These are phyloP conservation scores for Colletotrichum sp. DNA, from an alignment of 2,329 filamentous ascomycete genomes.

Conservation along the genomic window DNA sequence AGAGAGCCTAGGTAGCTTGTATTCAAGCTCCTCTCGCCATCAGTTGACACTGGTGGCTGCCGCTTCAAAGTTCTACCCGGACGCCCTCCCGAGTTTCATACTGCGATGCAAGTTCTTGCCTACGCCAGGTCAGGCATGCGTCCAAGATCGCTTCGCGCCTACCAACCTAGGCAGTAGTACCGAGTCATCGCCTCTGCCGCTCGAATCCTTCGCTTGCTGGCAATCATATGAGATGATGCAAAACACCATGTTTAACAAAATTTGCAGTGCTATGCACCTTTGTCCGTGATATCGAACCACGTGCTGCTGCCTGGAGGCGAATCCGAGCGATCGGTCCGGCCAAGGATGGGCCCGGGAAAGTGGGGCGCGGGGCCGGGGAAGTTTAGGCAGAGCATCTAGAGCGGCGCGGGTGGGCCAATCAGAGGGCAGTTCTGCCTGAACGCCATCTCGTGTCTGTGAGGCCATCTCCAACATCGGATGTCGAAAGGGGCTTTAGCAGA, in stretches of 20 bases:
- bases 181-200: neutral
- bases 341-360: neutral
- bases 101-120: neutral
- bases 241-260: neutral
- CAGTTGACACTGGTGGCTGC: fast-evolving
- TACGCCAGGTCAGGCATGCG: neutral
- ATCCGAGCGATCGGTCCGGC: neutral
- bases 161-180: neutral
- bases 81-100: fast-evolving
- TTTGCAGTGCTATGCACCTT: neutral
- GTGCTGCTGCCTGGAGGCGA: neutral
- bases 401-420: neutral
- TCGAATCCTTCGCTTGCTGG: neutral
- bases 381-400: neutral
- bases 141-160: neutral
- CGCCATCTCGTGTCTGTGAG: neutral
- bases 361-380: neutral
- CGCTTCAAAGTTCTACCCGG: fast-evolving
- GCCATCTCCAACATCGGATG: neutral
- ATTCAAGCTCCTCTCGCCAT: too few species aligned
- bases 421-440: neutral
- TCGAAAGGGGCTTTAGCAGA: neutral
- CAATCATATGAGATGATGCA: neutral
- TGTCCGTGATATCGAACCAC: neutral
- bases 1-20: fast-evolving